Percentiles rank a stretch among this genome's conserved stretches.
phyloP scores from a whole-genome alignment of 1,139 yeast species.

The Saccharomyces pastorianus region DNA sequence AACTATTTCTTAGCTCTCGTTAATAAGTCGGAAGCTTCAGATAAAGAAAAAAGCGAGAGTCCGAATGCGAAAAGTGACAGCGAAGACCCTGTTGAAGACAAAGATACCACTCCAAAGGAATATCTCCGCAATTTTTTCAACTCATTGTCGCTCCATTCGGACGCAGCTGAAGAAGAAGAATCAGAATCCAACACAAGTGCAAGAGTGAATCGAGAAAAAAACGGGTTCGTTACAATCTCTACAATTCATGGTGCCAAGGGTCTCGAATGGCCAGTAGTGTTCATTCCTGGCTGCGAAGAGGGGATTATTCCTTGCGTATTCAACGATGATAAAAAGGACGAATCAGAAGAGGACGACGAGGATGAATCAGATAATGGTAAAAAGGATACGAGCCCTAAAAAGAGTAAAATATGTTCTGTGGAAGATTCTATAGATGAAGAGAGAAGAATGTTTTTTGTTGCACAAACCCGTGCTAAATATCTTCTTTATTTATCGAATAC shows the following conservation, averaged over 20 bases:
- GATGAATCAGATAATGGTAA: slow-evolving; percentile 13
- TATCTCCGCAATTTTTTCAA: slow-evolving; percentile 47
- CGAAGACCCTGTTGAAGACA: neutral
- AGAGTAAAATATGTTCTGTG: slow-evolving; percentile 10
- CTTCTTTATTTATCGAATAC: slow-evolving; percentile 34
- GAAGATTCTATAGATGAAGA: slow-evolving; percentile 52
- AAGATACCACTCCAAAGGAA: slow-evolving; percentile 16
- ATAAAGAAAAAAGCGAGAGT: neutral
- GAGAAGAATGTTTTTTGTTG: slow-evolving; percentile 78
- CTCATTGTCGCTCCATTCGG: slow-evolving; percentile 51
- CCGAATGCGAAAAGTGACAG: neutral
- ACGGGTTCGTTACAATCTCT: slow-evolving; percentile 40
- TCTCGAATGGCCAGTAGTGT: slow-evolving; percentile 89
- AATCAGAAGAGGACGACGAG: slow-evolving; percentile 31
- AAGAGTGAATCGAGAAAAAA: slow-evolving; percentile 13
- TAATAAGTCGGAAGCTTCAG: neutral
- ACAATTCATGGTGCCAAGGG: slow-evolving; percentile 94
- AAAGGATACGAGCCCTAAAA: slow-evolving; percentile 13
- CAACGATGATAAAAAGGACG: slow-evolving; percentile 34
- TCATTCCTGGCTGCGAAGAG: slow-evolving; percentile 63
- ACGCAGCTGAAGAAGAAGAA: slow-evolving; percentile 8
- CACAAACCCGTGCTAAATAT: slow-evolving; percentile 71
- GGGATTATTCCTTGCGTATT: slow-evolving; percentile 48
- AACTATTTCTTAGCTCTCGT: slow-evolving; percentile 35
- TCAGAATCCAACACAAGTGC: slow-evolving; percentile 14